These are phyloP conservation scores for Chlamydomonas asymmetrica DNA, from an alignment of 139 green algal species.

Conservation along the genomic window DNA sequence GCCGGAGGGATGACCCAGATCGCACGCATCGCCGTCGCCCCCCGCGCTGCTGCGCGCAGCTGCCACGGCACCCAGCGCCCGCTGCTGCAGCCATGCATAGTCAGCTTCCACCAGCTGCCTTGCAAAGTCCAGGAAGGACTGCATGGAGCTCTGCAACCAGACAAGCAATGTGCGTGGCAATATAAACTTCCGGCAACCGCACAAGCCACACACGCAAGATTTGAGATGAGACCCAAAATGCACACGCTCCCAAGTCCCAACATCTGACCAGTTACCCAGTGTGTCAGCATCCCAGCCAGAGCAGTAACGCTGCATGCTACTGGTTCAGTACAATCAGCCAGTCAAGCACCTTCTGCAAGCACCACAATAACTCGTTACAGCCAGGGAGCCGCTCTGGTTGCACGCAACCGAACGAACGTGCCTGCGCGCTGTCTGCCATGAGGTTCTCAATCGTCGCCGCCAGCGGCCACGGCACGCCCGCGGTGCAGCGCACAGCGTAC, in stretches of 20 bases:
- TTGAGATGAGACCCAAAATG: not conserved
- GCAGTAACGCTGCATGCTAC: not conserved
- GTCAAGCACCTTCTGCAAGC: not conserved
- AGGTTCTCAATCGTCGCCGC: constrained; percentile 24
- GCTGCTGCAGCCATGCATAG: too few species aligned
- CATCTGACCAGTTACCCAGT: not conserved
- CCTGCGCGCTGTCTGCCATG: constrained; percentile 27
- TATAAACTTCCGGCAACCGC: not conserved
- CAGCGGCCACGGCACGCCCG: constrained; percentile 21
- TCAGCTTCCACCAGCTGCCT: constrained; percentile 14
- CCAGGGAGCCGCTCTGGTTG: too few species aligned
- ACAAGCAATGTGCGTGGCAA: not conserved
- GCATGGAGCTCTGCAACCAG: constrained; percentile 21
- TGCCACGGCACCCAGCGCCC: too few species aligned
- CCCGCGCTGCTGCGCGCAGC: too few species aligned
- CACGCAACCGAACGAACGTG: too few species aligned
- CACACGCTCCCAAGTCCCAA: not conserved
- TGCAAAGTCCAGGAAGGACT: constrained; percentile 20
- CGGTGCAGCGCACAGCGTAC: constrained; percentile 14
- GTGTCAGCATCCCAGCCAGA: not conserved
- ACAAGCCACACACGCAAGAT: not conserved
- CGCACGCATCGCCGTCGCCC: too few species aligned
- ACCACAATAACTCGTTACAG: too few species aligned
- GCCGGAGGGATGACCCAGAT: too few species aligned
- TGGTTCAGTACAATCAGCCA: not conserved